Evolutionary conservation across 371 early-diverging fungal species (phyloP).

Genomic region (Entomophthora muscae): DNA sequence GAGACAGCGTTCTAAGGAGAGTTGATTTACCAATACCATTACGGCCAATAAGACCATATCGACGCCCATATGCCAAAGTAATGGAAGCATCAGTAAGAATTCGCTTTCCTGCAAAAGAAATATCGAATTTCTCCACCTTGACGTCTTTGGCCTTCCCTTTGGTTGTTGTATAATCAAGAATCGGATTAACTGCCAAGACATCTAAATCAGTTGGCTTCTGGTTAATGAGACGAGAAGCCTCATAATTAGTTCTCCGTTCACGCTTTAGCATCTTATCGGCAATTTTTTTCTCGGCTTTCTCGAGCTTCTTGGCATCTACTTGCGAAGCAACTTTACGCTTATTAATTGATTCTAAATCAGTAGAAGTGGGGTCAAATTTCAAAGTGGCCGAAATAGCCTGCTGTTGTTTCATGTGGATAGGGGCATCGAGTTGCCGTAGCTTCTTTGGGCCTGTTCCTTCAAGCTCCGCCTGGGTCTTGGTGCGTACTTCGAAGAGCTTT

Average conservation of each 20-base stretch:
- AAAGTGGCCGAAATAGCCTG: conserved; percentile 34
- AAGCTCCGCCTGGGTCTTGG: conserved; percentile 12
- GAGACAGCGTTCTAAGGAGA: conserved; percentile 78
- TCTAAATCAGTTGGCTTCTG: conserved; percentile 42
- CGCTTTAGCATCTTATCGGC: conserved; percentile 79
- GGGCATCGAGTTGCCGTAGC: conserved; percentile 27
- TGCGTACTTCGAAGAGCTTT: conserved; percentile 21
- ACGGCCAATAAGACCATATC: conserved; percentile 94
- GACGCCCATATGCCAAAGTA: conserved; percentile 70
- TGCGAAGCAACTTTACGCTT: conserved; percentile 55
- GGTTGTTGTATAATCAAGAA: conserved; percentile 66
- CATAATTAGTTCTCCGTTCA: conserved; percentile 41
- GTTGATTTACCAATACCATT: conserved; percentile 99
- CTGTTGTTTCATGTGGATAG: conserved; percentile 33
- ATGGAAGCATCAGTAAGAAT: conserved; percentile 78
- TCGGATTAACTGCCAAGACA: conserved; percentile 56
- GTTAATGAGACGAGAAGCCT: conserved; percentile 55
- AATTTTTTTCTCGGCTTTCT: conserved; percentile 85
- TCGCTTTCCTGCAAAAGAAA: conserved; percentile 83
- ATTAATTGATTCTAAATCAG: conserved; percentile 48
- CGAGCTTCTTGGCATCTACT: conserved; percentile 78
- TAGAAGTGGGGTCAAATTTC: conserved; percentile 18
- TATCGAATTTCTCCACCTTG: conserved; percentile 89
- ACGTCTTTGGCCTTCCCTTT: conserved; percentile 84
- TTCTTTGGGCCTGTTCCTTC: conserved; percentile 16